Percentiles rank a stretch among this genome's conserved stretches.
These are phyloP conservation scores for Xylaria cubensis DNA, from an alignment of 495 filamentous ascomycete genomes.

Conservation along the genomic window DNA sequence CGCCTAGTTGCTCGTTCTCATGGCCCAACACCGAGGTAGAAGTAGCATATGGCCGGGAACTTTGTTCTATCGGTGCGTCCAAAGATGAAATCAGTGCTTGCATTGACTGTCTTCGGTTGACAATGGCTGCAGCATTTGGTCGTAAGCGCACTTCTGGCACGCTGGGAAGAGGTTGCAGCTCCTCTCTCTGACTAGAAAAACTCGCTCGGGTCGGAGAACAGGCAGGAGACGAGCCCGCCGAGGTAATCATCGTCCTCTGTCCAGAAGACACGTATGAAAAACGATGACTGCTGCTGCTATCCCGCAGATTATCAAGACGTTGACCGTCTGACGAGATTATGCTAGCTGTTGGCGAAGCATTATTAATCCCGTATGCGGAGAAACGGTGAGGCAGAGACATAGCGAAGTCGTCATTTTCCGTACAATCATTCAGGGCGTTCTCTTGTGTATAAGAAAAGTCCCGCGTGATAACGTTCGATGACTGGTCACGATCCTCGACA, in stretches of 20 bases:
- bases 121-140: conserved; percentile 60
- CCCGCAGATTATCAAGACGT: conserved; percentile 56
- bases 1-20: conserved; percentile 33
- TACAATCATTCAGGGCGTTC: conserved; percentile 31
- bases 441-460: conserved; percentile 44
- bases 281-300: conserved; percentile 58
- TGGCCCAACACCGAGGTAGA: conserved; percentile 24
- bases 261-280: conserved; percentile 68
- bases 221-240: conserved; percentile 59
- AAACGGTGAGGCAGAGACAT: conserved; percentile 27
- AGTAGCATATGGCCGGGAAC: conserved; percentile 15
- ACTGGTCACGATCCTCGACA: conserved; percentile 57
- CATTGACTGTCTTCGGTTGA: conserved; percentile 59
- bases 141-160: conserved; percentile 47
- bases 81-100: conserved; percentile 54
- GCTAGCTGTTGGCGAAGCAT: conserved; percentile 56
- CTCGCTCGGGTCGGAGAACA: conserved; percentile 57
- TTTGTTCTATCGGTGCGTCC: conserved; percentile 43
- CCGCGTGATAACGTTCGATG: conserved; percentile 45
- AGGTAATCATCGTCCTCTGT: conserved; percentile 62
- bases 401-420: conserved; percentile 30
- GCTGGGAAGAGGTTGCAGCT: conserved; percentile 35
- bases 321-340: conserved; percentile 56
- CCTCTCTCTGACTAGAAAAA: conserved; percentile 49
- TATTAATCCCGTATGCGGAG: conserved; percentile 42